A percentile compares a stretch with the other conserved stretches of the same genome.
phyloP scores from a whole-genome alignment of 257 asterid genomes.

The Jaltomata sinuosa region DNA sequence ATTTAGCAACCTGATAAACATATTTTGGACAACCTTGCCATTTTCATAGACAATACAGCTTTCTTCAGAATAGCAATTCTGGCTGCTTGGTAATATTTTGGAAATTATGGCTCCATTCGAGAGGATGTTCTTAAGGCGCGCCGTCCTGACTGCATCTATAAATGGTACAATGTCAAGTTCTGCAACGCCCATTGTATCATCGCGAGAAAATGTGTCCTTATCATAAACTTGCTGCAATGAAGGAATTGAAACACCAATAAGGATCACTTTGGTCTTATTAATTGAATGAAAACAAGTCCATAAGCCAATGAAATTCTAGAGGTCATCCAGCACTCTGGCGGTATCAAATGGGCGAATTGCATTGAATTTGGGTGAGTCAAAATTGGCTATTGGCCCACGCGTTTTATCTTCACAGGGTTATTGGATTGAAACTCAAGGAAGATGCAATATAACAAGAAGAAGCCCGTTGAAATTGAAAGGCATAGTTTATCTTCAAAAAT shows the following conservation, averaged over 20 bases:
- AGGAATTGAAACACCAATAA: neutral
- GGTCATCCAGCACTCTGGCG: neutral
- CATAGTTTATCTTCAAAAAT: neutral
- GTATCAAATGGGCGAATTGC: neutral
- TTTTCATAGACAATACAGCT: conserved; percentile 39
- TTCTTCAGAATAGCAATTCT: conserved; percentile 54
- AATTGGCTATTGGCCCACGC: neutral
- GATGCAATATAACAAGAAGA: no score
- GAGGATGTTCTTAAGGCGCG: conserved; percentile 19
- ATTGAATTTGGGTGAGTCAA: neutral
- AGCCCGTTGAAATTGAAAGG: neutral
- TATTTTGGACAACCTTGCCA: conserved; percentile 35
- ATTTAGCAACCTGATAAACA: conserved; percentile 49
- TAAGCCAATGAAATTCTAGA: neutral
- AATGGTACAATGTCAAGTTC: conserved; percentile 41
- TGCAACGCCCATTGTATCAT: conserved; percentile 85
- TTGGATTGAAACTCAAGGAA: neutral
- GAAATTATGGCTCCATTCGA: conserved; percentile 40
- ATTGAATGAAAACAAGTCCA: neutral
- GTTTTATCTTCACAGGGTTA: neutral
- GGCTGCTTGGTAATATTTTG: conserved; percentile 36
- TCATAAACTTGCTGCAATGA: conserved; percentile 59
- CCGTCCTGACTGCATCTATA: conserved; percentile 25
- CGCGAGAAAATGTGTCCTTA: conserved; percentile 38
- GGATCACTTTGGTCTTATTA: neutral